Evolutionary conservation across 371 early-diverging fungal species (phyloP), one percentile per base, ranked within the genome.

Genomic region (Mortierella sp.): DNA sequence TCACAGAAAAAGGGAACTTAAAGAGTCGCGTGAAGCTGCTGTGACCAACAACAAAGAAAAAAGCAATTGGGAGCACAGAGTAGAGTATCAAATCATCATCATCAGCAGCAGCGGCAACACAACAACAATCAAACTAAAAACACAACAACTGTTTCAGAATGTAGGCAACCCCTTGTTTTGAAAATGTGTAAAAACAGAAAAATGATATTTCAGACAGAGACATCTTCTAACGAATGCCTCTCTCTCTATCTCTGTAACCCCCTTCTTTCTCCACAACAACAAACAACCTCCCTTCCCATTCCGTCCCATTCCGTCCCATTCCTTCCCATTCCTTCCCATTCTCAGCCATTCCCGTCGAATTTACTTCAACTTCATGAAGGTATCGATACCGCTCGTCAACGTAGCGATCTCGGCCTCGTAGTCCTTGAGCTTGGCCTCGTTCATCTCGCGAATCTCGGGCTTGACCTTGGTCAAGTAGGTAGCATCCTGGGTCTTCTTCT

Each of bases 361-460:
- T 68, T 87, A 88, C 87, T 90, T 90, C 78, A 94, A 82, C 80
- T 88, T 88, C 83, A 90, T 82, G 80, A 96, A 95, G 84, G 93
- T 93, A 79, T 92, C 87, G 65, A 94, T 94, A 57, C 93, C 91
- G 57, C 84, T 84, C 54, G 84, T 82, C 72, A 96, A 83, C 13
- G 94, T 91, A 28, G 91, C 93, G 73, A 96, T 91, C 89, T 96
- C 96, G 7, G 94, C 91, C 74, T 94, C 92, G 65, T 90, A 92
- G 34, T 90, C 91, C 88, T 93, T 92, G 72, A 94, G 82, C 92
- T 93, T 95, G 75, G 81, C 77, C 9, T 89, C 89, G 83, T 95
- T 94, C 52, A 87, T 76, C 80, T 95, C 93, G n/a, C 93, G 93
- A 13, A 95, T 92, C 68, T 94, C 93, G 16, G 77, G 83, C 73